These are phyloP conservation scores for Cutaneotrichosporon sp. DNA, from an alignment of 1,284 basidiomycete species.

Conservation along the genomic window DNA sequence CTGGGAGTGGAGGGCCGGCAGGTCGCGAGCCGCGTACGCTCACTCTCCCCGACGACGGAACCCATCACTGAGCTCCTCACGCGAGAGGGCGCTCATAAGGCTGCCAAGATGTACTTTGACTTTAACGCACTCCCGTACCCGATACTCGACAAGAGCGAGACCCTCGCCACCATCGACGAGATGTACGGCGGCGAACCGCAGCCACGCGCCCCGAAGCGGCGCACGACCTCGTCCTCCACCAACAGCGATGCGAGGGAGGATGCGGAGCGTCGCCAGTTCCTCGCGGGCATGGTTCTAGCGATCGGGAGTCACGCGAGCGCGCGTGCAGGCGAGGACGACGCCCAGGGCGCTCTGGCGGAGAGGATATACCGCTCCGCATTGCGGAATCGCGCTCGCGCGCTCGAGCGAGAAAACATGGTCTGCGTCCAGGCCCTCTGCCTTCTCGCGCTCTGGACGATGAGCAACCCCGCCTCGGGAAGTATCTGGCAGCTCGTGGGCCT, in stretches of 20 bases:
- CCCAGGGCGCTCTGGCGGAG: constrained; percentile 11
- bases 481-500: constrained; percentile 38
- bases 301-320: constrained; percentile 30
- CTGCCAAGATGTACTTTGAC: constrained; percentile 32
- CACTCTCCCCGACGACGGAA: not conserved
- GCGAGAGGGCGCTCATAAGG: constrained; percentile 27
- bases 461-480: constrained; percentile 30
- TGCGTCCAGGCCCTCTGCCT: constrained; percentile 35
- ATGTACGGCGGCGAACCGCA: constrained; percentile 25
- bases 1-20: constrained; percentile 9
- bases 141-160: constrained; percentile 30
- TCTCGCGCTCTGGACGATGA: constrained; percentile 32
- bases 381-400: constrained; percentile 24
- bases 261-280: constrained; percentile 32
- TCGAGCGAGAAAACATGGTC: constrained; percentile 34
- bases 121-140: constrained; percentile 36
- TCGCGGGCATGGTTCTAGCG: constrained; percentile 39
- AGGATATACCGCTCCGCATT: constrained; percentile 27
- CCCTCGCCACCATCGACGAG: constrained; percentile 29
- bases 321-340: constrained; percentile 25
- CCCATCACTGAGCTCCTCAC: constrained; percentile 18
- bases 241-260: constrained; percentile 9
- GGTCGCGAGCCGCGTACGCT: not conserved
- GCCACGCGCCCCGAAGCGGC: constrained; percentile 9
- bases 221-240: constrained; percentile 1